Evolutionary conservation across 1,284 basidiomycete genomes (phyloP).

Genomic region (Naganishia sp.): DNA sequence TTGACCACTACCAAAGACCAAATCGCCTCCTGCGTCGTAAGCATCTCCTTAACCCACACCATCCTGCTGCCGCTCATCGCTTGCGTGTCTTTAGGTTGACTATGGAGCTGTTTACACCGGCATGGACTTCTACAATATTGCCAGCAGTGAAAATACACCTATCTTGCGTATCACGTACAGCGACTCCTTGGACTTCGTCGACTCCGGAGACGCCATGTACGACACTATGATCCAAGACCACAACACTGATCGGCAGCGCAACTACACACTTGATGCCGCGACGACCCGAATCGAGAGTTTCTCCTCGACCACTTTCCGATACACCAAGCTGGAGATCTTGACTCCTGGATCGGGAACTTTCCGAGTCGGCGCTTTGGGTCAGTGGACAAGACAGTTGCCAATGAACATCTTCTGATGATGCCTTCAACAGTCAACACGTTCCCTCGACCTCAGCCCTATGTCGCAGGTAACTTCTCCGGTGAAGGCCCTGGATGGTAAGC

Average conservation of each 20-base stretch:
- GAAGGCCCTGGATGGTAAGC: slow-evolving; percentile 12
- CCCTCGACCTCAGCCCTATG: slow-evolving; percentile 14
- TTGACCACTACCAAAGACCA: slow-evolving; percentile 13
- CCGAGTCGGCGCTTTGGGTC: slow-evolving; percentile 10
- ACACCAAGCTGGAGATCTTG: slow-evolving; percentile 15
- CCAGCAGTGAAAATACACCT: slow-evolving; percentile 1
- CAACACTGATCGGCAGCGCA: slow-evolving; percentile 12
- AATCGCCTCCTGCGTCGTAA: slow-evolving; percentile 16
- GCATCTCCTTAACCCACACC: neutral
- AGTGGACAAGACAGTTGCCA: neutral
- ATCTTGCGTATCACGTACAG: slow-evolving; percentile 15
- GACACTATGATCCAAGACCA: slow-evolving; percentile 15
- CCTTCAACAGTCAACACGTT: slow-evolving; percentile 5
- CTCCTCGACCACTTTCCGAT: slow-evolving; percentile 11
- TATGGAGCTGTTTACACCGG: slow-evolving; percentile 13
- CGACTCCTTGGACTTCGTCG: slow-evolving; percentile 13
- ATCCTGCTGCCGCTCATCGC: neutral
- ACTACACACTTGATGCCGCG: slow-evolving; percentile 15
- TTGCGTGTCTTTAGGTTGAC: neutral
- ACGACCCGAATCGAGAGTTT: slow-evolving; percentile 13
- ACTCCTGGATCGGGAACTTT: slow-evolving; percentile 8
- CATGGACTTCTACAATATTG: slow-evolving; percentile 14
- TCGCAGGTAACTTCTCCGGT: slow-evolving; percentile 13
- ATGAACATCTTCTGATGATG: neutral
- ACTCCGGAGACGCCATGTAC: slow-evolving; percentile 14